A percentile compares a stretch with the other conserved stretches of the same genome.
phyloP scores from a whole-genome alignment of 1,284 basidiomycete genomes.

The Phlebopus sp. region DNA sequence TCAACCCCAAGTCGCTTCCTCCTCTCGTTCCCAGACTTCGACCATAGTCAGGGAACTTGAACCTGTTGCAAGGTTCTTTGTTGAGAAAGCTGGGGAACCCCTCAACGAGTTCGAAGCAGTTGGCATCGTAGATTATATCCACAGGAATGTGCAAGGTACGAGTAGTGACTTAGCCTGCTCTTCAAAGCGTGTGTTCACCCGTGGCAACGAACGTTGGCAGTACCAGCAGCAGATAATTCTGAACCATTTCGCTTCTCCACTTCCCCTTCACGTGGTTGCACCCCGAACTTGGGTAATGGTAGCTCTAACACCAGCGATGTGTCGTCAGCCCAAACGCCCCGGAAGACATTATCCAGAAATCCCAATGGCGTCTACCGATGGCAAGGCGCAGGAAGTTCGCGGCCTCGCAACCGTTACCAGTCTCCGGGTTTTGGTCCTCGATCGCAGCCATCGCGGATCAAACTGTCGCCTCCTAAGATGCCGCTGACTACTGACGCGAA shows the following conservation, averaged over 20 bases:
- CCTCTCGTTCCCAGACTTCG: slow-evolving; percentile 9
- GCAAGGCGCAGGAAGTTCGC: slow-evolving; percentile 68
- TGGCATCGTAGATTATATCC: slow-evolving; percentile 51
- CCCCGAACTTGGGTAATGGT: slow-evolving; percentile 33
- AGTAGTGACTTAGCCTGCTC: neutral
- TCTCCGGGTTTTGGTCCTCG: slow-evolving; percentile 62
- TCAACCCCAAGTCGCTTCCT: slow-evolving; percentile 9
- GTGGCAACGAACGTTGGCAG: slow-evolving; percentile 14
- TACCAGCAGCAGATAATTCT: slow-evolving; percentile 34
- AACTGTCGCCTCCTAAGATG: slow-evolving; percentile 37
- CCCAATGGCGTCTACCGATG: slow-evolving; percentile 68
- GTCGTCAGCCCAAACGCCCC: slow-evolving; percentile 32
- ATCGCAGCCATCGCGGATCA: slow-evolving; percentile 40
- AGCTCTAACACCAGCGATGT: slow-evolving; percentile 8
- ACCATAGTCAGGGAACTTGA: slow-evolving; percentile 43
- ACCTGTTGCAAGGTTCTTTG: slow-evolving; percentile 44
- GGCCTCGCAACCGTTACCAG: slow-evolving; percentile 59
- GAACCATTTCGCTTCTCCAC: slow-evolving; percentile 62
- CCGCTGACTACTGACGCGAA: slow-evolving; percentile 50
- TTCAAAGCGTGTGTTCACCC: slow-evolving; percentile 13
- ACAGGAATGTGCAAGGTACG: slow-evolving; percentile 41
- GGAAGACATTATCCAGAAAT: slow-evolving; percentile 59
- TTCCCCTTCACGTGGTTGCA: slow-evolving; percentile 42
- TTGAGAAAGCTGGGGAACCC: slow-evolving; percentile 41
- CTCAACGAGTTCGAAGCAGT: slow-evolving; percentile 52